These are phyloP conservation scores for Hypoxylon lenormandii DNA, from an alignment of 495 filamentous ascomycete genomes.

Conservation along the genomic window DNA sequence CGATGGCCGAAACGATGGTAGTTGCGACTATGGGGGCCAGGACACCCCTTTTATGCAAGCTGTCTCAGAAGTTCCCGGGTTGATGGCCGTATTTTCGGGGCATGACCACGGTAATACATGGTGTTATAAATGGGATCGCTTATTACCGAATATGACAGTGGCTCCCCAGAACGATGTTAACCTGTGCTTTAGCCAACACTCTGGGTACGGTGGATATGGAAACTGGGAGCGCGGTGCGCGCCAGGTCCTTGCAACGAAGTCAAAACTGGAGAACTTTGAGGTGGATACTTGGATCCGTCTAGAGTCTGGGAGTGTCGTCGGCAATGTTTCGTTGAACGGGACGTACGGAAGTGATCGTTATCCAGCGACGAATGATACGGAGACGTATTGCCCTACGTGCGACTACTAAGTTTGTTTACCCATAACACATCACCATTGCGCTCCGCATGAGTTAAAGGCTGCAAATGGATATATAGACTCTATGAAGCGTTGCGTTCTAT, in stretches of 20 bases:
- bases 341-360: constrained; percentile 75
- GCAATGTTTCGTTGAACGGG: constrained; percentile 71
- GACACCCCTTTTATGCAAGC: constrained; percentile 76
- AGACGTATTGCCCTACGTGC: constrained; percentile 51
- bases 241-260: constrained; percentile 65
- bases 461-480: background rate
- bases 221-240: constrained; percentile 71
- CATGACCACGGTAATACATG: constrained; percentile 79
- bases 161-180: constrained; percentile 53
- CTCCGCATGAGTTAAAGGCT: background rate
- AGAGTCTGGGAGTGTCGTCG: constrained; percentile 69
- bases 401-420: constrained; percentile 3
- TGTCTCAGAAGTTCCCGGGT: constrained; percentile 64
- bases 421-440: too few species aligned
- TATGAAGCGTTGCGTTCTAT: too few species aligned
- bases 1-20: constrained; percentile 57
- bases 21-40: constrained; percentile 63
- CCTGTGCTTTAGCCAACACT: constrained; percentile 77
- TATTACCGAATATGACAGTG: constrained; percentile 48
- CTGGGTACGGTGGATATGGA: constrained; percentile 79
- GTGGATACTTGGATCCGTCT: constrained; percentile 75
- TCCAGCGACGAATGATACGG: constrained; percentile 56
- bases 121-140: constrained; percentile 65
- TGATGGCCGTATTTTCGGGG: constrained; percentile 74
- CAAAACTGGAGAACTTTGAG: constrained; percentile 51